Evolutionary conservation across 2,329 filamentous ascomycete genomes (phyloP).

Genomic region (Penicillium sp.): DNA sequence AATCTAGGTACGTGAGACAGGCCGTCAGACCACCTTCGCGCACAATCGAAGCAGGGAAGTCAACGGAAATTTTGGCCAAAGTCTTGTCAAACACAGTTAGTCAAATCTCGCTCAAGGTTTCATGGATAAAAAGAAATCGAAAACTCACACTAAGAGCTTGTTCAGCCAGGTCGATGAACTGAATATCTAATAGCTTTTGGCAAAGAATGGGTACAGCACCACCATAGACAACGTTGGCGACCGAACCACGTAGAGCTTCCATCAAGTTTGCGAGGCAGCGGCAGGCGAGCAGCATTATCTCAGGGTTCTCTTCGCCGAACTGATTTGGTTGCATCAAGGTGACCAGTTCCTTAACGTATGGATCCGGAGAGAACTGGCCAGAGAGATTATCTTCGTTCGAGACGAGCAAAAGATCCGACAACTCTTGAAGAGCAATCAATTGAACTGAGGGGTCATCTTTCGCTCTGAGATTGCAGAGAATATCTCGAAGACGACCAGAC

Average conservation of each 20-base stretch:
- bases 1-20: constrained; percentile 94
- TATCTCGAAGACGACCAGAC: constrained; percentile 74
- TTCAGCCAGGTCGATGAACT: constrained; percentile 96
- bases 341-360: constrained; percentile 94
- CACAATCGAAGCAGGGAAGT: constrained; percentile 93
- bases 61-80: constrained; percentile 93
- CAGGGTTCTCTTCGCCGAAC: constrained; percentile 84
- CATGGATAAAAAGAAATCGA: not conserved
- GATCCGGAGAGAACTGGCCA: constrained; percentile 90
- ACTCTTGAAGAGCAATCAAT: constrained; percentile 85
- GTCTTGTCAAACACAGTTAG: constrained; percentile 54
- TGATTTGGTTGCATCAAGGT: constrained; percentile 88
- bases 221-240: constrained; percentile 96
- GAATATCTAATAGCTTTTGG: constrained; percentile 91
- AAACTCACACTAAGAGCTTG: constrained; percentile 77
- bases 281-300: constrained; percentile 96
- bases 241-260: constrained; percentile 91
- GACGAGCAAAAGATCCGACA: constrained; percentile 89
- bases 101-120: not conserved
- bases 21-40: constrained; percentile 92
- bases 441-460: constrained; percentile 87
- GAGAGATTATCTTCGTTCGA: constrained; percentile 96
- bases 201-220: constrained; percentile 92
- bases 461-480: constrained; percentile 72
- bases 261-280: constrained; percentile 95